Evolutionary conservation across 2,329 filamentous ascomycete genomes (phyloP).

Genomic region (Helotiales sp.): DNA sequence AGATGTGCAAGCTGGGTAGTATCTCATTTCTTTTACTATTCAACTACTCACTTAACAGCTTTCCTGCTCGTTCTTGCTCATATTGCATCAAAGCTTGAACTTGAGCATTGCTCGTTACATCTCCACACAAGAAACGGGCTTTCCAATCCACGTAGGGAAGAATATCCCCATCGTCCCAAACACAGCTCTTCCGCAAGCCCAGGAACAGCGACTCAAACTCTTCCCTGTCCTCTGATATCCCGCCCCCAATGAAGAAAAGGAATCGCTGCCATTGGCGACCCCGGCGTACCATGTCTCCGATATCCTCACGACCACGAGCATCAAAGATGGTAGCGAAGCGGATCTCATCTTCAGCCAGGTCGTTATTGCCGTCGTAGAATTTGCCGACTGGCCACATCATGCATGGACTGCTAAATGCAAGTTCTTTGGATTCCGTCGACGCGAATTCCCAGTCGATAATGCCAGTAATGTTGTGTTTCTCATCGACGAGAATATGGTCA

Average conservation of each 20-base stretch:
- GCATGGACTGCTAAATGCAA: not conserved
- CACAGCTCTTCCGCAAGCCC: not conserved
- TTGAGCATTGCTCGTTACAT: not conserved
- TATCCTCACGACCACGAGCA: not conserved
- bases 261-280: not conserved
- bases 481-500: not conserved
- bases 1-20: not conserved
- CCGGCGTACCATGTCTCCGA: not conserved
- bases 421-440: not conserved
- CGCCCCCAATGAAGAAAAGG: not conserved
- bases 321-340: not conserved
- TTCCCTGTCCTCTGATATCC: not conserved
- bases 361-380: not conserved
- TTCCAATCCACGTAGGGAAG: not conserved
- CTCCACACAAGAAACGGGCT: not conserved
- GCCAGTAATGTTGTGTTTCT: not conserved
- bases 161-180: not conserved
- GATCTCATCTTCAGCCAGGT: not conserved
- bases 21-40: not conserved
- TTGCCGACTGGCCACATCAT: not conserved
- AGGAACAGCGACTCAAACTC: not conserved
- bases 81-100: not conserved
- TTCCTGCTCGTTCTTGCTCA: not conserved
- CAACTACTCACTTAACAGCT: not conserved
- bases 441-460: not conserved